These are phyloP conservation scores for Corymbia maculata DNA, from an alignment of 345 rosid genomes.

Conservation along the genomic window DNA sequence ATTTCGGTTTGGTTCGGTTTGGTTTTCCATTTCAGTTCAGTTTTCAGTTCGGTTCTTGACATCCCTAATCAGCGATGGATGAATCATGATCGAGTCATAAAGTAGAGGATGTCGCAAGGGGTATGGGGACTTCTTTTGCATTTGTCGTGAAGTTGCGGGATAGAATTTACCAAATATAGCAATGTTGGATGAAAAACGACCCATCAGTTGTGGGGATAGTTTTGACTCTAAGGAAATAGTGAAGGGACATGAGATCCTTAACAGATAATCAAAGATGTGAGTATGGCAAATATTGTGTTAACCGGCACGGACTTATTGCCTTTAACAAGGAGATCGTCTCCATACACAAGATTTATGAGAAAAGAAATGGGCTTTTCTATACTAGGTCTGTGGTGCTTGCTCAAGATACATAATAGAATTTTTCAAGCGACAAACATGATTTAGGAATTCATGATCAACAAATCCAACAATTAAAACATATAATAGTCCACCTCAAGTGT, in stretches of 20 bases:
- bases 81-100: not conserved
- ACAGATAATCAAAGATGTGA: accelerated
- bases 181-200: not conserved
- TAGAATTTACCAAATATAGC: not conserved
- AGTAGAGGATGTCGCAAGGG: not conserved
- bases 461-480: not conserved
- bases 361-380: not conserved
- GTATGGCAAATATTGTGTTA: not conserved
- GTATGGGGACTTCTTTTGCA: not conserved
- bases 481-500: not conserved
- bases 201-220: not conserved
- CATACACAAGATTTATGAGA: not conserved
- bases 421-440: not conserved
- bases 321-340: not conserved
- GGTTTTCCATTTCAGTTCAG: too few species aligned
- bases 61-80: too few species aligned
- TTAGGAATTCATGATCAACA: not conserved
- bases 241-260: not conserved
- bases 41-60: too few species aligned
- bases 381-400: accelerated
- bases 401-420: not conserved
- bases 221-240: accelerated
- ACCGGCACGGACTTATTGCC: accelerated
- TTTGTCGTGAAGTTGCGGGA: not conserved
- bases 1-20: too few species aligned